These are phyloP conservation scores for Monosporascus sp. DNA, from an alignment of 2,329 filamentous ascomycete species.

Conservation along the genomic window DNA sequence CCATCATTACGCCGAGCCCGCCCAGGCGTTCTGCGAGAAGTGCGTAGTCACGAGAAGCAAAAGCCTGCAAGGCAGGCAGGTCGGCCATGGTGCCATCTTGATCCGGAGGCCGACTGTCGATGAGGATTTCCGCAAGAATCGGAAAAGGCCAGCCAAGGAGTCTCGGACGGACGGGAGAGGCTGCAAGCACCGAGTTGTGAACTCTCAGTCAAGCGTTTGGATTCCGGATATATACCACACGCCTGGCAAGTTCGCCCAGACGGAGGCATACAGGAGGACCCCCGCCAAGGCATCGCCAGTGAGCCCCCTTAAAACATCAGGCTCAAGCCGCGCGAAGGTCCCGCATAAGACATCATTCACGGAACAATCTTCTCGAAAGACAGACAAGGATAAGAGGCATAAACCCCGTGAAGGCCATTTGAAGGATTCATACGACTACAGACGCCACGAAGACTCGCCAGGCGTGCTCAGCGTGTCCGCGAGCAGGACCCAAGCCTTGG, in stretches of 20 bases:
- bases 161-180: conserved; percentile 1
- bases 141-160: conserved; percentile 4
- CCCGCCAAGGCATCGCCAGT: conserved; percentile 11
- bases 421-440: conserved; percentile 1
- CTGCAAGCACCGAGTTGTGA: conserved; percentile 3
- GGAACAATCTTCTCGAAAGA: not conserved
- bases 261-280: conserved; percentile 8
- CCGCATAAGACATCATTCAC: not conserved
- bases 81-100: conserved; percentile 17
- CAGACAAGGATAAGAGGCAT: not conserved
- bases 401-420: not conserved
- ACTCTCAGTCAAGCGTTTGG: conserved; percentile 13
- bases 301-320: conserved; percentile 1
- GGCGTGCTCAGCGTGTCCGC: not conserved
- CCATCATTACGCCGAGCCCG: conserved; percentile 9
- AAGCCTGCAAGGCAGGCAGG: conserved; percentile 3
- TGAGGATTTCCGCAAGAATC: conserved; percentile 8
- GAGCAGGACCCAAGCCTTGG: not conserved
- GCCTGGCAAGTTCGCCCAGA: conserved; percentile 12
- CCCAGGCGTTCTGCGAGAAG: conserved; percentile 12
- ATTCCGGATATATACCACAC: conserved; percentile 15
- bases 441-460: not conserved
- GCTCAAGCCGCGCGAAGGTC: not conserved
- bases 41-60: conserved; percentile 11
- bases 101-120: conserved; percentile 9